Percentiles rank a stretch among this genome's conserved stretches.
Evolutionary conservation across 768 basidiomycete species (phyloP).

Genomic region (Podaxis rugospora): DNA sequence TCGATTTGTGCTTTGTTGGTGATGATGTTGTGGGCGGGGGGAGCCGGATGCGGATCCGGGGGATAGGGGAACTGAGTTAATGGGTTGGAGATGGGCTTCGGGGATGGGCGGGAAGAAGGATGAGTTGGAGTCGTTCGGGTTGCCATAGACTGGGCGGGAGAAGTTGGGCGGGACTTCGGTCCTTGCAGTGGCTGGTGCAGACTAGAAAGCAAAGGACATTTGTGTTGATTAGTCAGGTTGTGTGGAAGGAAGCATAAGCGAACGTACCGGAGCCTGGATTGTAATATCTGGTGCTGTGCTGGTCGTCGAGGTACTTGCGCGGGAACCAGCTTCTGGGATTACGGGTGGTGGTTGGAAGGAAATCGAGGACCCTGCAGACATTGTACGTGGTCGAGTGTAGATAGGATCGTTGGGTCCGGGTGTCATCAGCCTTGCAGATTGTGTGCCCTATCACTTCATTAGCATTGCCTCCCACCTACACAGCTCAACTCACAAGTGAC

Average conservation of each 20-base stretch:
- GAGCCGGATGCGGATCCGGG: neutral
- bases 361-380: constrained; percentile 6
- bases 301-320: constrained; percentile 17
- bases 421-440: constrained; percentile 13
- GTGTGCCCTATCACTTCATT: constrained; percentile 15
- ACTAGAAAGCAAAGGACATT: neutral
- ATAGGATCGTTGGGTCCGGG: constrained; percentile 12
- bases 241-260: neutral
- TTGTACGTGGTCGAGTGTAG: constrained; percentile 12
- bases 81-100: neutral
- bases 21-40: neutral
- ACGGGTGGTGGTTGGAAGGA: constrained; percentile 11
- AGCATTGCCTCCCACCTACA: neutral
- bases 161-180: neutral
- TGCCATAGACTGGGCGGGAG: neutral
- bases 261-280: constrained; percentile 34
- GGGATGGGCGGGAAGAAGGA: constrained; percentile 3
- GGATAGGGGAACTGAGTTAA: neutral
- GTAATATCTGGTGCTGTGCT: constrained; percentile 27
- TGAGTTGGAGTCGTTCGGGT: neutral
- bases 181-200: neutral
- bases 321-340: constrained; percentile 2
- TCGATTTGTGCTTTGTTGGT: neutral
- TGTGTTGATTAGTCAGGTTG: neutral
- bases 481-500: constrained; percentile 30